These are phyloP conservation scores for Glycine latifolia DNA, from an alignment of 306 rosid species.

Conservation along the genomic window DNA sequence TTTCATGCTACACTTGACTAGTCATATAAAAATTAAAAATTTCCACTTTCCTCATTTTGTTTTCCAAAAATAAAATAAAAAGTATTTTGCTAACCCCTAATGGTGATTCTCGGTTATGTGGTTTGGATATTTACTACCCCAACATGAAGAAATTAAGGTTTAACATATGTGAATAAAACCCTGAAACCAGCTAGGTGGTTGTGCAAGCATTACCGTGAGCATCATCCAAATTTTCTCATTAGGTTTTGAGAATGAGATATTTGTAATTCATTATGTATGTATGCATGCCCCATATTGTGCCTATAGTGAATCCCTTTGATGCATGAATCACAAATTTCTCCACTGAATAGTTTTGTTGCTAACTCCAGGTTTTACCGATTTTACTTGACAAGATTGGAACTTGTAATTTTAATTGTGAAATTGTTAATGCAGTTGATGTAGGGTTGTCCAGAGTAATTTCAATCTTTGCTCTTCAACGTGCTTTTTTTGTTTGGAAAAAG, in stretches of 20 bases:
- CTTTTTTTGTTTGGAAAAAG: background rate
- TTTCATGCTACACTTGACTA: background rate
- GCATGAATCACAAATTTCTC: conserved; percentile 25
- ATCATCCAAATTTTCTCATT: conserved; percentile 4
- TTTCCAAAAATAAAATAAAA: background rate
- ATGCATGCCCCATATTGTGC: conserved; percentile 6
- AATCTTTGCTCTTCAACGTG: background rate
- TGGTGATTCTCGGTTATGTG: conserved; percentile 8
- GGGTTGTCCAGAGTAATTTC: conserved; percentile 25
- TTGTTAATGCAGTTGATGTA: conserved; percentile 37
- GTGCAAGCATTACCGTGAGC: conserved; percentile 2
- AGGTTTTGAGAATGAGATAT: conserved; percentile 7
- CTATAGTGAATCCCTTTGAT: conserved; percentile 23
- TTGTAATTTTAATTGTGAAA: background rate
- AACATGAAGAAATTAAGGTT: background rate
- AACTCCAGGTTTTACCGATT: conserved; percentile 10
- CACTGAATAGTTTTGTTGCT: background rate
- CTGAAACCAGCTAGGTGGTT: conserved; percentile 12
- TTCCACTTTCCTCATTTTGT: background rate
- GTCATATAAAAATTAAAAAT: background rate
- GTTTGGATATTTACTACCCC: conserved; percentile 11
- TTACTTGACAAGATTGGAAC: conserved; percentile 21
- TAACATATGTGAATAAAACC: background rate
- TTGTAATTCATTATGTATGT: background rate
- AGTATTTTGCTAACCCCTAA: background rate